Percentiles rank a stretch among this genome's conserved stretches.
phyloP scores from a whole-genome alignment of 73 alveolate genomes.

The Symbiodinium natans region DNA sequence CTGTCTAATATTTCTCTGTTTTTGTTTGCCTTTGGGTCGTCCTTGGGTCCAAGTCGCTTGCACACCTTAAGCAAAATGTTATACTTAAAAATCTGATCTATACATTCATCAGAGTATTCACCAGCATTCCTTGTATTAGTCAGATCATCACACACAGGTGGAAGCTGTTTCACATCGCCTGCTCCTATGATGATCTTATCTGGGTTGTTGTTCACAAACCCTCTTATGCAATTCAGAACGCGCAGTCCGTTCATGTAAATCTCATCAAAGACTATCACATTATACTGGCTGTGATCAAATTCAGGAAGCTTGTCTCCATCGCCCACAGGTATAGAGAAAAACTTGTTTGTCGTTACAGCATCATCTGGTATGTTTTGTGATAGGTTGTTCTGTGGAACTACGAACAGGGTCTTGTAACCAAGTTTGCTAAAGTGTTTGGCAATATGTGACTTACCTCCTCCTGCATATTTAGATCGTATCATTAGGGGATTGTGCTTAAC shows the following conservation, averaged over 20 bases:
- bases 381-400: neutral
- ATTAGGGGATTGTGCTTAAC: no score
- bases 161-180: constrained; percentile 6
- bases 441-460: constrained; percentile 7
- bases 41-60: no score
- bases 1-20: no score
- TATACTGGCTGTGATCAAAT: neutral
- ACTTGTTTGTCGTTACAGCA: neutral
- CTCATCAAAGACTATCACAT: constrained; percentile 5
- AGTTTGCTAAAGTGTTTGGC: constrained; percentile 1
- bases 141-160: no score
- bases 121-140: no score
- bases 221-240: neutral
- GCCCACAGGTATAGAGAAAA: neutral
- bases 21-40: no score
- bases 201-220: neutral
- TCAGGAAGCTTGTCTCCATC: neutral
- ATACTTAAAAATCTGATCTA: no score
- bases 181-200: constrained; percentile 12
- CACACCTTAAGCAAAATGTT: no score
- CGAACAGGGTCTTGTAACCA: neutral
- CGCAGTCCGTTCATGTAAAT: neutral
- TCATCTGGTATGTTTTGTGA: neutral
- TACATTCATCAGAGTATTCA: no score
- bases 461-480: neutral